Evolutionary conservation across 2,329 filamentous ascomycete genomes (phyloP).

Genomic region (Colletotrichum tropicale): DNA sequence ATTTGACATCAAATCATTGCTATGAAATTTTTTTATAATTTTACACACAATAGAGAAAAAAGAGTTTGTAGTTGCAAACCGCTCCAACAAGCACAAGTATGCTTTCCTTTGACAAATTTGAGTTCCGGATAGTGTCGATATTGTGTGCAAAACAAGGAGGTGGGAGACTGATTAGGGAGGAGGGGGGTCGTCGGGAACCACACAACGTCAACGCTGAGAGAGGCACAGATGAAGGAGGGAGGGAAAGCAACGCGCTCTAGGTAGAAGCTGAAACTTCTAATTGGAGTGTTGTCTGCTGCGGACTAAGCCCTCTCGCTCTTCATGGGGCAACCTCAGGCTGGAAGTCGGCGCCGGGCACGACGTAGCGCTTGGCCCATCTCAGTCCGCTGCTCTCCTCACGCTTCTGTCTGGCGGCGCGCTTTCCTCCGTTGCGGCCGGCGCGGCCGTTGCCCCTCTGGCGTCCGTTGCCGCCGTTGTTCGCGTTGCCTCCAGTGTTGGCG

Average conservation of each 20-base stretch:
- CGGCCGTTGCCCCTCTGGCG: background rate
- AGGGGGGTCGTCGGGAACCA: background rate
- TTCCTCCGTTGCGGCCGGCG: no score
- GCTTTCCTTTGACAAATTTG: background rate
- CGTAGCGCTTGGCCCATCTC: slow-evolving; percentile 14
- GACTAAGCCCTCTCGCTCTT: background rate
- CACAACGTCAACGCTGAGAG: background rate
- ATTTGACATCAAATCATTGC: background rate
- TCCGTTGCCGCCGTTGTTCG: background rate
- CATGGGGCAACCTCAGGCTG: slow-evolving; percentile 6
- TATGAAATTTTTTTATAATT: background rate
- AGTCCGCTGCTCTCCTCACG: background rate
- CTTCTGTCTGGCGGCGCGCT: background rate
- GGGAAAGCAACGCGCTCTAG: background rate
- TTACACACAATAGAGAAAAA: slow-evolving; percentile 5
- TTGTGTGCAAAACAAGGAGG: background rate
- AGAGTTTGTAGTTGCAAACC: background rate
- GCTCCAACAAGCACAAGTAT: background rate
- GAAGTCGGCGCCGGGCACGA: slow-evolving; percentile 3
- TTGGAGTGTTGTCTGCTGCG: background rate
- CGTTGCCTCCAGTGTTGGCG: background rate
- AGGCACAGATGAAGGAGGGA: background rate
- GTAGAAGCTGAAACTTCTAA: background rate
- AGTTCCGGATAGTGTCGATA: background rate
- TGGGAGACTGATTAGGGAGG: background rate